These are phyloP conservation scores for Tuber borchii DNA, from an alignment of 495 filamentous ascomycete genomes.

Conservation along the genomic window DNA sequence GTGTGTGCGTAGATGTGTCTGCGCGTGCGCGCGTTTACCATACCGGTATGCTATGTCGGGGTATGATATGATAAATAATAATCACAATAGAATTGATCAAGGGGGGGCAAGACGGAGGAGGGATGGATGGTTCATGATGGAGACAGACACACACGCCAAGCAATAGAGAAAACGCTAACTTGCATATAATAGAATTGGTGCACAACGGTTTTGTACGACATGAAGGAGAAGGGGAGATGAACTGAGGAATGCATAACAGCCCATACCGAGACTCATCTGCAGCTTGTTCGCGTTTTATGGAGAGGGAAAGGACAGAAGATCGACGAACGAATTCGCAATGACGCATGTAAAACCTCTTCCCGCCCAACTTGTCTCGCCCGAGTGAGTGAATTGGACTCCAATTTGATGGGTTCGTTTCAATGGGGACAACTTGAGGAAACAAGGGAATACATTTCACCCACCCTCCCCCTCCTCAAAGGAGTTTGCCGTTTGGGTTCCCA, in stretches of 20 bases:
- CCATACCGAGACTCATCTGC: conserved; percentile 3
- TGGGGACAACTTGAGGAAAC: neutral
- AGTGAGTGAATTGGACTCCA: neutral
- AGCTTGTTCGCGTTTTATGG: neutral
- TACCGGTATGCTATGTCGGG: neutral
- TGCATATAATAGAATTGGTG: neutral
- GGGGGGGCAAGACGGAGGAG: neutral
- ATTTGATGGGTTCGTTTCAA: neutral
- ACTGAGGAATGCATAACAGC: neutral
- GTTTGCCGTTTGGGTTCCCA: neutral
- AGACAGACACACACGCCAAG: neutral
- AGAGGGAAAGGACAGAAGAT: neutral
- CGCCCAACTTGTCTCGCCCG: neutral
- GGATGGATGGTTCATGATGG: neutral
- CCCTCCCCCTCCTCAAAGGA: neutral
- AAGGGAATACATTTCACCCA: neutral
- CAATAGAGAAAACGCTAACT: neutral
- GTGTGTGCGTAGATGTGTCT: no score
- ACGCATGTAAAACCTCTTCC: conserved; percentile 11
- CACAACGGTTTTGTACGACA: conserved; percentile 34
- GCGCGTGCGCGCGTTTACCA: neutral
- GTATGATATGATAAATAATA: neutral
- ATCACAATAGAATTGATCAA: neutral
- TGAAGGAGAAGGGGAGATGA: conserved; percentile 7
- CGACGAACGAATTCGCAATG: conserved; percentile 13